Evolutionary conservation across 2,329 filamentous ascomycete genomes (phyloP).

Genomic region (Claviceps pazoutovae): DNA sequence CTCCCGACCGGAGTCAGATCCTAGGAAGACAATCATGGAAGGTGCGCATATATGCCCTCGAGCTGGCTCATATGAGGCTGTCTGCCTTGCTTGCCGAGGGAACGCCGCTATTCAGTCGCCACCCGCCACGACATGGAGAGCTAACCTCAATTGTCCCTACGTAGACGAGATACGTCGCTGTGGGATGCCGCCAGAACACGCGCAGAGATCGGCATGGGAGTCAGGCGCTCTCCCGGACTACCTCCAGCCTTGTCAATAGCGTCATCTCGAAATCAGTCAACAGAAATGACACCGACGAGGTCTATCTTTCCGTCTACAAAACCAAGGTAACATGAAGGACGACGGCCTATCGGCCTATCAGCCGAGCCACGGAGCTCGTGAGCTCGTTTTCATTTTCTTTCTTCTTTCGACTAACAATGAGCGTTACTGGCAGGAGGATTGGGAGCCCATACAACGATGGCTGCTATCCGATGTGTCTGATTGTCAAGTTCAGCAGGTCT

Average conservation of each 20-base stretch:
- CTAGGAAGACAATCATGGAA: conserved; percentile 39
- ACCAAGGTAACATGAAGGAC: conserved; percentile 27
- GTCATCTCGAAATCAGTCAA: conserved; percentile 23
- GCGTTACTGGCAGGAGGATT: conserved; percentile 28
- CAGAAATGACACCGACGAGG: conserved; percentile 25
- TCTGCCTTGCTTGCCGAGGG: neutral
- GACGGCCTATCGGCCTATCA: no score
- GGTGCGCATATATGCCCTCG: conserved; percentile 21
- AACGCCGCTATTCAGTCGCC: neutral
- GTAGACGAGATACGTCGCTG: conserved; percentile 45
- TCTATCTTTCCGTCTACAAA: conserved; percentile 42
- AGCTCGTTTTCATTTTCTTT: neutral
- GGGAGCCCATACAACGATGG: conserved; percentile 40
- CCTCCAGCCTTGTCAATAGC: conserved; percentile 24
- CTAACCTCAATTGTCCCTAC: conserved; percentile 5
- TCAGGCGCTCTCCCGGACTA: conserved; percentile 25
- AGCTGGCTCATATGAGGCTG: neutral
- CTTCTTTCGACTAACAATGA: neutral
- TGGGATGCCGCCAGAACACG: conserved; percentile 26
- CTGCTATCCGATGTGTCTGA: conserved; percentile 37
- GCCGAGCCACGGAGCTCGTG: no score
- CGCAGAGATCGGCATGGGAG: conserved; percentile 23
- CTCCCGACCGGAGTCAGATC: conserved; percentile 36
- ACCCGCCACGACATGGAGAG: neutral
- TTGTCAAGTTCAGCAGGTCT: conserved; percentile 43